phyloP scores from a whole-genome alignment of 179 eudicot species.

The Spergularia azorica region DNA sequence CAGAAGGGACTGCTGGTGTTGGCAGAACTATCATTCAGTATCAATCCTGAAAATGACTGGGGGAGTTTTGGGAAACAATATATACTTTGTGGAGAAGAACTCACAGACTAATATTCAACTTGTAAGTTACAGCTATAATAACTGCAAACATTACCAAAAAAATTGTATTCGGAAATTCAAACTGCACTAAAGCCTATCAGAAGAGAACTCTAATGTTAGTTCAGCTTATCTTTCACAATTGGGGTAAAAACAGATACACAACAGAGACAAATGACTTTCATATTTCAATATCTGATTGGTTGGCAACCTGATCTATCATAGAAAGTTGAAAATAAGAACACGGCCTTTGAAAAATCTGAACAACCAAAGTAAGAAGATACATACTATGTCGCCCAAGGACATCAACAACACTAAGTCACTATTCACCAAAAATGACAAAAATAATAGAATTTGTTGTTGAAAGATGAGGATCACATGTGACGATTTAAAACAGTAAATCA shows the following conservation, averaged over 20 bases:
- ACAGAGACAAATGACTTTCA: neutral
- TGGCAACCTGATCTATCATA: neutral
- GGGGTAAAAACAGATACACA: neutral
- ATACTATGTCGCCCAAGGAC: neutral
- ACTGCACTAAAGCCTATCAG: neutral
- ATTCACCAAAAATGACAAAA: too few relatives aligned
- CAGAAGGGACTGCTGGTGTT: neutral
- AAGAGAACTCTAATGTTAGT: neutral
- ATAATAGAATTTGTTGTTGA: neutral
- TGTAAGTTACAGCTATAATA: neutral
- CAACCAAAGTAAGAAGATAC: neutral
- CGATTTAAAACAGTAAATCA: neutral
- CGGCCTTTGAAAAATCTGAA: neutral
- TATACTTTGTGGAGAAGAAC: neutral
- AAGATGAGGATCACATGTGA: neutral
- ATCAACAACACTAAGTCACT: neutral
- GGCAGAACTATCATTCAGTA: neutral
- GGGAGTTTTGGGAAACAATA: neutral
- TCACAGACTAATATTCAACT: neutral
- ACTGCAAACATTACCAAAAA: neutral
- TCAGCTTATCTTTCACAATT: neutral
- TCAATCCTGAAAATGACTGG: neutral
- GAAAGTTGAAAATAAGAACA: neutral
- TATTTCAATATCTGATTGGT: neutral
- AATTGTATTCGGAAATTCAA: too few relatives aligned